A percentile compares a stretch with the other conserved stretches of the same genome.
phyloP scores from a whole-genome alignment of 192 early-diverging fungal genomes.

The Umbelopsis isabellina region DNA sequence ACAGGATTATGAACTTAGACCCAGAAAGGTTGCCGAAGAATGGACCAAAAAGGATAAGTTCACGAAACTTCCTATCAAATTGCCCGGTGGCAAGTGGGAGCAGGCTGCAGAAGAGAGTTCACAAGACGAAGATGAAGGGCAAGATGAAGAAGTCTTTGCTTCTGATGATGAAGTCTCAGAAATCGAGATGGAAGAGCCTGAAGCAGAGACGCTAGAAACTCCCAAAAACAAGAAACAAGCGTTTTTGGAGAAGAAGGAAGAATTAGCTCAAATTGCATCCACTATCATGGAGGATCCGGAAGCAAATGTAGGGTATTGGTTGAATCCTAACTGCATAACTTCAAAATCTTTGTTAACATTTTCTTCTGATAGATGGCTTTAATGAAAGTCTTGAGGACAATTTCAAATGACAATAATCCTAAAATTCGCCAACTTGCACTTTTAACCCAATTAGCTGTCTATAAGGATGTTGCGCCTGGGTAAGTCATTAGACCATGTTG shows the following conservation, averaged over 20 bases:
- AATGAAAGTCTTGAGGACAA: constrained; percentile 68
- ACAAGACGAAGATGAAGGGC: constrained; percentile 35
- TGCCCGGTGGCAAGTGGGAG: constrained; percentile 60
- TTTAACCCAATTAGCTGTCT: constrained; percentile 90
- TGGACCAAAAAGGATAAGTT: constrained; percentile 59
- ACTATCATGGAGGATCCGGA: constrained; percentile 84
- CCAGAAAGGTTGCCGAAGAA: constrained; percentile 53
- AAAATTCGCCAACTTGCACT: constrained; percentile 77
- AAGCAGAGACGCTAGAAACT: constrained; percentile 34
- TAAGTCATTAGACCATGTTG: constrained; percentile 1
- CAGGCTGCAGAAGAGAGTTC: constrained; percentile 44
- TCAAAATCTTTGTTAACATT: constrained; percentile 23
- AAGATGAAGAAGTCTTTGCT: constrained; percentile 31
- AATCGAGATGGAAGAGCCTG: constrained; percentile 30
- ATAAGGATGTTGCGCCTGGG: constrained; percentile 93
- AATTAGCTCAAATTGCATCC: constrained; percentile 81
- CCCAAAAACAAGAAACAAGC: constrained; percentile 59
- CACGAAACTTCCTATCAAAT: constrained; percentile 71
- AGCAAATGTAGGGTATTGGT: constrained; percentile 42
- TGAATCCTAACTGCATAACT: not conserved
- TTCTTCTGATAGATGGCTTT: constrained; percentile 53
- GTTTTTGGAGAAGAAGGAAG: constrained; percentile 69
- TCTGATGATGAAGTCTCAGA: constrained; percentile 40
- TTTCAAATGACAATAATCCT: constrained; percentile 65
- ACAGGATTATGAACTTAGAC: constrained; percentile 65